phyloP scores from a whole-genome alignment of 2,329 filamentous ascomycete genomes.

The Hymenoscyphus occultus region DNA sequence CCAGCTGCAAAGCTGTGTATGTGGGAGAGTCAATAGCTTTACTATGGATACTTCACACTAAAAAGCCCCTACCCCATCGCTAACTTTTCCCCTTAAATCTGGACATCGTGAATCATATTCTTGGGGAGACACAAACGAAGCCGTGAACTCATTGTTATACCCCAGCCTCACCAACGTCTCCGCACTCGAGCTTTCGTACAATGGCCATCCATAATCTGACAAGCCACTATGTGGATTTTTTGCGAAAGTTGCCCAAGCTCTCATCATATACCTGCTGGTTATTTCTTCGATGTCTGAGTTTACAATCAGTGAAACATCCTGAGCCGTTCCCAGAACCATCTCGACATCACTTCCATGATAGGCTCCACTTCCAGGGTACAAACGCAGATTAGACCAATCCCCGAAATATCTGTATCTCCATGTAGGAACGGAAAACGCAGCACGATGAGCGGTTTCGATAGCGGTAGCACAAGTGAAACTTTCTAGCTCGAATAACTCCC shows the following conservation, averaged over 20 bases:
- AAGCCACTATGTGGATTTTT: constrained; percentile 35
- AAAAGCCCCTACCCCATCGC: background rate
- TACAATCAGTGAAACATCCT: constrained; percentile 29
- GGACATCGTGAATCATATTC: background rate
- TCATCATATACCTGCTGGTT: constrained; percentile 26
- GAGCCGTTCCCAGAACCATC: constrained; percentile 31
- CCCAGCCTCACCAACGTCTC: background rate
- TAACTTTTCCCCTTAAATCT: background rate
- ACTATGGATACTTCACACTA: background rate
- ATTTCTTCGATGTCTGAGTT: constrained; percentile 14
- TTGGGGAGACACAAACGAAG: background rate
- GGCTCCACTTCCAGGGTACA: constrained; percentile 30
- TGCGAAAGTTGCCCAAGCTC: constrained; percentile 38
- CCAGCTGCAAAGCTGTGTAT: background rate
- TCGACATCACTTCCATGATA: constrained; percentile 36
- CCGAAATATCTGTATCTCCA: constrained; percentile 38
- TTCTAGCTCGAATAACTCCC: constrained; percentile 21
- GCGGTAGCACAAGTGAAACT: constrained; percentile 35
- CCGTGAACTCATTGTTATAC: constrained; percentile 7
- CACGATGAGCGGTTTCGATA: constrained; percentile 19
- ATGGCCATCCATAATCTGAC: constrained; percentile 20
- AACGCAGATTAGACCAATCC: constrained; percentile 31
- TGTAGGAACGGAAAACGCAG: constrained; percentile 25
- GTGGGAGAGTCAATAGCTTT: background rate
- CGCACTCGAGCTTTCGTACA: constrained; percentile 6